A percentile compares a stretch with the other conserved stretches of the same genome.
These are phyloP conservation scores for Rubroboletus pulcherrimus DNA, from an alignment of 768 basidiomycete species.

Conservation along the genomic window DNA sequence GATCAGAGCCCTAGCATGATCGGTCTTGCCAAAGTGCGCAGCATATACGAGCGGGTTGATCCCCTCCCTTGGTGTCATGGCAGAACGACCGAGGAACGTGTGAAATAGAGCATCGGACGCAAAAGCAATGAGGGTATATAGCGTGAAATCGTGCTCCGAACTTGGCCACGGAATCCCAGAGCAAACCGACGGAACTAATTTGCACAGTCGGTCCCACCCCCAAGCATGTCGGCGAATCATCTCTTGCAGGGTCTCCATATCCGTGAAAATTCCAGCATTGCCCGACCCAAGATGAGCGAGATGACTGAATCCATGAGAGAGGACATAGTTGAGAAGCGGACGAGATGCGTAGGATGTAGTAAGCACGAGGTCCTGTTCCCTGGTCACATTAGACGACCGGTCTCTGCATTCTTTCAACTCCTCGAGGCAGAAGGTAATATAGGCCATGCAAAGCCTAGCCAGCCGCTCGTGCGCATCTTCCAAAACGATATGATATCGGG, in stretches of 20 bases:
- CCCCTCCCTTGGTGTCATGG: not conserved
- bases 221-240: not conserved
- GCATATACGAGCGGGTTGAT: slow-evolving; percentile 15
- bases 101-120: not conserved
- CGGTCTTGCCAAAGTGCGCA: not conserved
- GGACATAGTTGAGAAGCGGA: slow-evolving; percentile 9
- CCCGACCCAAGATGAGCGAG: not conserved
- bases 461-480: slow-evolving; percentile 4
- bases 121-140: slow-evolving; percentile 9
- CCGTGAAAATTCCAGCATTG: not conserved
- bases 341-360: not conserved
- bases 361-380: not conserved
- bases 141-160: not conserved
- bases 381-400: not conserved
- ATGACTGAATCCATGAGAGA: slow-evolving; percentile 8
- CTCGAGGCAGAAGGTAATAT: slow-evolving; percentile 6
- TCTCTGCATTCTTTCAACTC: not conserved
- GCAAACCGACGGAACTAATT: not conserved
- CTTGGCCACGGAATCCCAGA: slow-evolving; percentile 1
- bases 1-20: not conserved
- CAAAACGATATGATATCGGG: slow-evolving; percentile 3
- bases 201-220: slow-evolving; percentile 8
- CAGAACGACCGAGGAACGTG: not conserved
- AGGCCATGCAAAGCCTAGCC: slow-evolving; percentile 10
- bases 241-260: not conserved